phyloP scores from a whole-genome alignment of 1,284 basidiomycete genomes.

The Abortiporus biennis region DNA sequence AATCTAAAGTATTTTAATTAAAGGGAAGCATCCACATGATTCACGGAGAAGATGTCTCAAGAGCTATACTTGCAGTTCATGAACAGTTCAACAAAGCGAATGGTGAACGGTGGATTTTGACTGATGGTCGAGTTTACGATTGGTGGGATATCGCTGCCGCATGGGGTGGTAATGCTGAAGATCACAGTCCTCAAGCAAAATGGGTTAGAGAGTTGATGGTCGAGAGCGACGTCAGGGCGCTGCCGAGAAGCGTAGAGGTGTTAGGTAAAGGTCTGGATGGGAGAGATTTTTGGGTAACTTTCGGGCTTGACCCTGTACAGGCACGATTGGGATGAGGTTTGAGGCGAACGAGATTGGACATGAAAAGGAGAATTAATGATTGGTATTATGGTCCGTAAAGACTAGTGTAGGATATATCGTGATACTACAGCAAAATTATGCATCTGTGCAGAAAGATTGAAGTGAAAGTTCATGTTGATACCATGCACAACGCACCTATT shows the following conservation, averaged over 20 bases:
- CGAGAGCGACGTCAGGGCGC: constrained; percentile 40
- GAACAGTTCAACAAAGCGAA: constrained; percentile 31
- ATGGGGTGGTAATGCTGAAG: constrained; percentile 29
- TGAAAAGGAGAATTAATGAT: no score
- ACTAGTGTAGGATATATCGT: no score
- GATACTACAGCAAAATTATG: no score
- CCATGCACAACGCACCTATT: no score
- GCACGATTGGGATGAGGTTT: constrained; percentile 11
- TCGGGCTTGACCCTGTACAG: constrained; percentile 30
- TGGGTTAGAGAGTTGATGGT: constrained; percentile 59
- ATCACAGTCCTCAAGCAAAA: constrained; percentile 15
- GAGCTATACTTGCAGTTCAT: constrained; percentile 51
- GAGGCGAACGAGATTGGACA: no score
- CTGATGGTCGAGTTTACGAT: constrained; percentile 55
- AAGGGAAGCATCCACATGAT: constrained; percentile 56
- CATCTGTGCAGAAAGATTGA: no score
- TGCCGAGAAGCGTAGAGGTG: constrained; percentile 42
- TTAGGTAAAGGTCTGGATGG: constrained; percentile 54
- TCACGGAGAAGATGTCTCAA: constrained; percentile 51
- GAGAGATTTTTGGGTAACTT: constrained; percentile 50
- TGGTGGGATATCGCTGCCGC: constrained; percentile 64
- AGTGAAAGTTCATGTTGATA: no score
- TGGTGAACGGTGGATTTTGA: constrained; percentile 52
- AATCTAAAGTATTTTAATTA: not conserved
- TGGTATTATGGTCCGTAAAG: no score